phyloP scores from a whole-genome alignment of 441 rosid species.

The Rhodomyrtus psidioides region DNA sequence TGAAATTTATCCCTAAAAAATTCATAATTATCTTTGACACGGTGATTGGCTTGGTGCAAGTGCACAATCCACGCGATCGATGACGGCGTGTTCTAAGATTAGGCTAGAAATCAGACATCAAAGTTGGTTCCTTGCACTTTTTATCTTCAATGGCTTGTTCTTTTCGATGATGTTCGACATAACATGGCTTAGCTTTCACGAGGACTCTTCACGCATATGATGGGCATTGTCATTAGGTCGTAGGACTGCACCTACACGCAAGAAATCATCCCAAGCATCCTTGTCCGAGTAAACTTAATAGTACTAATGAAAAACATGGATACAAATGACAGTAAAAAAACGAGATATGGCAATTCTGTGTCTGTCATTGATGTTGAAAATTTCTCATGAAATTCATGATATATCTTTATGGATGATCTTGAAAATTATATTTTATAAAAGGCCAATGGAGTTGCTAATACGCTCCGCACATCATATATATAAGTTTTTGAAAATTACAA shows the following conservation, averaged over 20 bases:
- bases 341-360: background rate
- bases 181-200: background rate
- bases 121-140: background rate
- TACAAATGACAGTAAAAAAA: background rate
- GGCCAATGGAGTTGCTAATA: background rate
- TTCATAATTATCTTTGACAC: background rate
- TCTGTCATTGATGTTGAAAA: background rate
- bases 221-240: background rate
- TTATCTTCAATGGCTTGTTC: background rate
- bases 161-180: background rate
- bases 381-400: background rate
- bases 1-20: no score
- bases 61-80: background rate
- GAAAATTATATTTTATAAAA: background rate
- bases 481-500: background rate
- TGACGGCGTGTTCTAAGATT: background rate
- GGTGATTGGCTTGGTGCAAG: fast-evolving
- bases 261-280: background rate
- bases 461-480: no score
- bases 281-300: no score
- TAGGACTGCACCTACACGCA: background rate
- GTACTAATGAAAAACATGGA: no score
- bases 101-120: background rate
- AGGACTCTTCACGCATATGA: background rate
- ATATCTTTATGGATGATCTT: background rate